Evolutionary conservation across 2,329 filamentous ascomycete genomes (phyloP).

Genomic region (Ophiostoma australiae): DNA sequence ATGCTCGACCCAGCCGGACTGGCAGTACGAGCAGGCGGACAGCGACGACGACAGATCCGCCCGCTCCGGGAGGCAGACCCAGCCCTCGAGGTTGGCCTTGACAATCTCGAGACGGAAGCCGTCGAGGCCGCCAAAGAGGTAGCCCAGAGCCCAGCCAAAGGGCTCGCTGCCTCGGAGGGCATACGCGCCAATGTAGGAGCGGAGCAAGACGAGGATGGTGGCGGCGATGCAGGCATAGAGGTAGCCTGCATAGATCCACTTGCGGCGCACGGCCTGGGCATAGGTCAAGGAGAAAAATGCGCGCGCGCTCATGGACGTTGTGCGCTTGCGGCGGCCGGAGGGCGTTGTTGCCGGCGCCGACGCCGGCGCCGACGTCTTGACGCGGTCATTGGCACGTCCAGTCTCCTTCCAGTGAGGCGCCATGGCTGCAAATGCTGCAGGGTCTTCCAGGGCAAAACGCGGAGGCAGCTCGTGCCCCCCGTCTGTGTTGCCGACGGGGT

Average conservation of each 20-base stretch:
- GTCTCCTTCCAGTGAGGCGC: not conserved
- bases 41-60: not conserved
- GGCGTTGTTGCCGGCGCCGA: conserved; percentile 45
- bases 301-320: conserved; percentile 58
- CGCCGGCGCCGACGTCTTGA: not conserved
- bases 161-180: conserved; percentile 73
- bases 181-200: conserved; percentile 60
- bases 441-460: not conserved
- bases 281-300: conserved; percentile 78
- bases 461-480: not conserved
- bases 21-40: conserved; percentile 33
- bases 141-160: conserved; percentile 86
- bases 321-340: conserved; percentile 61
- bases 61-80: conserved; percentile 64
- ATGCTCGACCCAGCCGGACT: conserved; percentile 58
- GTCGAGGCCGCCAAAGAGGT: conserved; percentile 74
- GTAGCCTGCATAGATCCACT: conserved; percentile 78
- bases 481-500: not conserved
- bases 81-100: conserved; percentile 62
- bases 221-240: conserved; percentile 64
- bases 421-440: not conserved
- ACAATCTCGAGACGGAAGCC: conserved; percentile 68
- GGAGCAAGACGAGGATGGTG: conserved; percentile 66
- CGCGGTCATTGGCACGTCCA: not conserved
- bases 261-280: conserved; percentile 67